These are phyloP conservation scores for Ceratobasidium sp. DNA, from an alignment of 1,284 basidiomycete species.

Conservation along the genomic window DNA sequence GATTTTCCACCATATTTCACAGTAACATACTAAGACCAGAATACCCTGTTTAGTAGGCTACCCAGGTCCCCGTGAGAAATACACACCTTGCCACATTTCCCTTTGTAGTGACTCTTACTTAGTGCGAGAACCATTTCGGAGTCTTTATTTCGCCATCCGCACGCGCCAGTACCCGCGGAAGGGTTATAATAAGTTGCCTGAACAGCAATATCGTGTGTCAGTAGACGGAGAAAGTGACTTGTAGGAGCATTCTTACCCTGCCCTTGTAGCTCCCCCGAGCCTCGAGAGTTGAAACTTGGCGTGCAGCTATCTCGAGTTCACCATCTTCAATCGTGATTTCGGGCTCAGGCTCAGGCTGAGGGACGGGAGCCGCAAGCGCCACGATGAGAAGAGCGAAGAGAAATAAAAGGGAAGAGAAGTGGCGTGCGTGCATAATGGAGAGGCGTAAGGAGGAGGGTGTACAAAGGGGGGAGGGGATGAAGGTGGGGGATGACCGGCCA, in stretches of 20 bases:
- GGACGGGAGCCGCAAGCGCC: neutral
- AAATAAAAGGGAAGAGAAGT: neutral
- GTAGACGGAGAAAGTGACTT: too few relatives aligned
- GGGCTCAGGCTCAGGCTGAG: slow-evolving; percentile 1
- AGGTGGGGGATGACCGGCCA: slow-evolving; percentile 15
- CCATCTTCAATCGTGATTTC: neutral
- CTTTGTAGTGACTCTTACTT: neutral
- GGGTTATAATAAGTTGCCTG: slow-evolving; percentile 28
- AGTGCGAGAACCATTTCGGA: slow-evolving; percentile 26
- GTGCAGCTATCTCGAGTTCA: neutral
- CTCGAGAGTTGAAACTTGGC: slow-evolving; percentile 6
- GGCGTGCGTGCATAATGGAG: slow-evolving; percentile 25
- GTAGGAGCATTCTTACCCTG: neutral
- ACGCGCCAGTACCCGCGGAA: neutral
- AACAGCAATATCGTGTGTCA: neutral
- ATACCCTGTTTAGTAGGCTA: neutral
- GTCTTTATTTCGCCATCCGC: slow-evolving; percentile 19
- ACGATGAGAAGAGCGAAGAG: slow-evolving; percentile 7
- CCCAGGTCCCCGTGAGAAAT: neutral
- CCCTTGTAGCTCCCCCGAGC: slow-evolving; percentile 1
- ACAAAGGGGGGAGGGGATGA: neutral
- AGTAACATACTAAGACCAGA: slow-evolving; percentile 8
- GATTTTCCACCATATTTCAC: slow-evolving; percentile 19
- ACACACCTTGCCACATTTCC: slow-evolving; percentile 27
- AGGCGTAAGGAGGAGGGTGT: slow-evolving; percentile 7